Percentiles rank a stretch among this genome's conserved stretches.
Conservation (phyloP, 257 asterid species). For the Eucommia ulmoides region DNA sequence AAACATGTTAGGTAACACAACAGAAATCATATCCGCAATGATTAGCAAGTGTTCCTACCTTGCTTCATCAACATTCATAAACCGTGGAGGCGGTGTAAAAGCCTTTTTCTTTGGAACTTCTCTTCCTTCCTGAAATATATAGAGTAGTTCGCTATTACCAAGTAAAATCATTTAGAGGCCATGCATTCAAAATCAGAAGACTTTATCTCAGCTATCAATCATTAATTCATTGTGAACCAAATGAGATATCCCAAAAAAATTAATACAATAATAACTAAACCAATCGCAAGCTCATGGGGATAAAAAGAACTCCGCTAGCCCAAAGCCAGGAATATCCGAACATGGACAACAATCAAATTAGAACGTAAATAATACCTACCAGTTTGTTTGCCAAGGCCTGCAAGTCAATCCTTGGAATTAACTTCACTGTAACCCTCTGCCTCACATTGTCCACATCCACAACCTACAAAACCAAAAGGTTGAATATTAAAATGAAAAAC, state of each 20-base stretch:
- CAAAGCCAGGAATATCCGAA: no score
- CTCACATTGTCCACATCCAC: slow-evolving; percentile 90
- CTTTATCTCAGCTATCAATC: no score
- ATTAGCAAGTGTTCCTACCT: slow-evolving; percentile 28
- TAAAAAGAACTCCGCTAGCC: no score
- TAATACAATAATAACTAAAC: no score
- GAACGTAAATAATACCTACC: no score
- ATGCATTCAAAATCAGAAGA: no score
- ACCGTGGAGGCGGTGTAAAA: slow-evolving; percentile 80
- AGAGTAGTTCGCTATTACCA: slow-evolving; percentile 1
- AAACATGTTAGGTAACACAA: slow-evolving; percentile 3
- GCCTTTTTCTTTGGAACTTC: slow-evolving; percentile 85
- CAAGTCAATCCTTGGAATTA: slow-evolving; percentile 88
- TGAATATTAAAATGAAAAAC: slow-evolving; percentile 5
- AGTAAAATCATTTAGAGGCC: background rate
- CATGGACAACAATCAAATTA: no score
- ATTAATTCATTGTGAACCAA: no score
- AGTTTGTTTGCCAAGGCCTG: slow-evolving; percentile 77
- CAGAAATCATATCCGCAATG: background rate
- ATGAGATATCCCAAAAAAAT: no score
- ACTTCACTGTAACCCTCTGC: slow-evolving; percentile 75
- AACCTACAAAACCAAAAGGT: slow-evolving; percentile 41
- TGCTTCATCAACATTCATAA: slow-evolving; percentile 86
- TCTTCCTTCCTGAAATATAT: slow-evolving; percentile 73
- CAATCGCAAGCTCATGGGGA: no score